Evolutionary conservation across 768 basidiomycete species (phyloP), one percentile per base, ranked within the genome.

Genomic region (Trichaptum fuscoviolaceum): DNA sequence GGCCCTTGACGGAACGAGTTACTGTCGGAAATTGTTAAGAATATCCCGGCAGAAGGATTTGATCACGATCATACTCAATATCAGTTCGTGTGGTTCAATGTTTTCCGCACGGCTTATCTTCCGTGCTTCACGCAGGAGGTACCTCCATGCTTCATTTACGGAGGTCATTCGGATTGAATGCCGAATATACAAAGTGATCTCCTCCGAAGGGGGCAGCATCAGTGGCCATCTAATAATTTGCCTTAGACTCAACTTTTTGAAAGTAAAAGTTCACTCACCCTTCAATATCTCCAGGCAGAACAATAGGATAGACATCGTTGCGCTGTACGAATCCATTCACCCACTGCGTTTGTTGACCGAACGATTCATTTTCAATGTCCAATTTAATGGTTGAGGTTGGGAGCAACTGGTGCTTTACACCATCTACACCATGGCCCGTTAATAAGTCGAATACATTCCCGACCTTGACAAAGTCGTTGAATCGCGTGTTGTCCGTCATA

Each of bases 1-100:
- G 78, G 57, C 80, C 76, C 0, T 75, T 77, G 8, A 82, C 82
- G 0, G 75, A 75, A 15, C 76, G 74, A 0, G 81, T 82, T 5
- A 83, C 82, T 83, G 35, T 1, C 9, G 36, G 7, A 24, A 15
- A 15, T 18, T 24, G 15, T 25, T 20, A 34, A 9, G 9, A 24
- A 18, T 15, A 61, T 61, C 2, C 18, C 12, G 12, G 18, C 8
- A 67, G 23, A 10, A 57, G 36, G 17, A 18, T n/a, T 12, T 62
- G 18, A 27, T 65, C 18, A 27, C 15, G 35, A 34, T 68, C 77
- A n/a, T 12, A 83, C 82, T 75, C 15, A 84, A 75, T 34, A 82
- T 76, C 2, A 84, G 63, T 7, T 83, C 76, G 67, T 82, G 77
- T 0, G 81, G 80, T 67, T 72, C 67, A n/a, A 82, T 71, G n/a